A percentile compares a stretch with the other conserved stretches of the same genome.
Conservation (phyloP, 495 filamentous ascomycete species). For the Pyronema domesticum region DNA sequence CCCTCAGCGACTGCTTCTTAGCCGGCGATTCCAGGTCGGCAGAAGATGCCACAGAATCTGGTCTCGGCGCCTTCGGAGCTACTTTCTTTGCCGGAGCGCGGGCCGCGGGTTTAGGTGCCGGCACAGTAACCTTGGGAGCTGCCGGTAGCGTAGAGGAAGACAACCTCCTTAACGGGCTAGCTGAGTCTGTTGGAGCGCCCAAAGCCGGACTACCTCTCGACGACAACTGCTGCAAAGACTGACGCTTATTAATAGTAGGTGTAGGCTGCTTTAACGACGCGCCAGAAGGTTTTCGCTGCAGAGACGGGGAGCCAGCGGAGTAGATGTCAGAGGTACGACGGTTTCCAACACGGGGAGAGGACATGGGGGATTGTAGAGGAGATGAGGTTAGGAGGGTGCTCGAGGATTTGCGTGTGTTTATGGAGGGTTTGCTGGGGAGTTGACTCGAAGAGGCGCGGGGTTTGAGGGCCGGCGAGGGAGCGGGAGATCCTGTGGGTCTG, state of each 20-base stretch:
- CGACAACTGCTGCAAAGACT: conserved; percentile 16
- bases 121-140: conserved; percentile 6
- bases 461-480: not conserved
- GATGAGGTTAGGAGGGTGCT: not conserved
- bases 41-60: conserved; percentile 14
- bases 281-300: conserved; percentile 16
- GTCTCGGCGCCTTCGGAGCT: not conserved
- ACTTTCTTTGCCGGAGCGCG: conserved; percentile 1
- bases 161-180: conserved; percentile 14
- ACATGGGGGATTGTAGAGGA: not conserved
- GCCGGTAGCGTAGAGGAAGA: conserved; percentile 9
- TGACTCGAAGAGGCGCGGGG: not conserved
- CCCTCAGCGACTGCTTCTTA: conserved; percentile 48
- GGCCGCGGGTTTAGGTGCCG: conserved; percentile 7
- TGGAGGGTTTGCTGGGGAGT: not conserved
- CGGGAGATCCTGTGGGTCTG: too few relatives aligned
- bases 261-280: conserved; percentile 10
- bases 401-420: conserved; percentile 1
- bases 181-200: not conserved
- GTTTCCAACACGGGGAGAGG: conserved; percentile 10
- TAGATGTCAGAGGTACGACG: conserved; percentile 14
- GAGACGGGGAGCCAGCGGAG: conserved; percentile 9
- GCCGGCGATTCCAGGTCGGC: conserved; percentile 33
- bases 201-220: conserved; percentile 4
- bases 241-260: conserved; percentile 9